Evolutionary conservation across 345 rosid genomes (phyloP).

Genomic region (Populus euphratica): DNA sequence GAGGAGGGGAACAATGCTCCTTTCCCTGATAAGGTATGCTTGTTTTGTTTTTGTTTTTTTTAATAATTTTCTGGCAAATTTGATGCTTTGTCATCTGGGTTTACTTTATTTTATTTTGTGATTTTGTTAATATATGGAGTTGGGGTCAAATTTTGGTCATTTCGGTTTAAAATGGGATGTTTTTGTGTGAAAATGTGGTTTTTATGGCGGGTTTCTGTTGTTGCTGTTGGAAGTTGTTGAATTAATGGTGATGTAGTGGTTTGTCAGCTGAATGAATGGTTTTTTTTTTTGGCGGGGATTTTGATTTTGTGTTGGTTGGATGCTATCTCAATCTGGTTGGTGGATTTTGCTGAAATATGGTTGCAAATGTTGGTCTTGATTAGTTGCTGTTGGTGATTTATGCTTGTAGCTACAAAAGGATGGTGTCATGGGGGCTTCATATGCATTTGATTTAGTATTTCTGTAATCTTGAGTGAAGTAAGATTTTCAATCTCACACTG

Average conservation of each 20-base stretch:
- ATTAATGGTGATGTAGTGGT: not conserved
- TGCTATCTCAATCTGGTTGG: not conserved
- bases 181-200: not conserved
- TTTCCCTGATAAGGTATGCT: constrained; percentile 29
- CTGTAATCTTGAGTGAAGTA: not conserved
- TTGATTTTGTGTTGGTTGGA: not conserved
- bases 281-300: not conserved
- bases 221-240: not conserved
- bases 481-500: not conserved
- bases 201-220: not conserved
- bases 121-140: not conserved
- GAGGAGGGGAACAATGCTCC: constrained; percentile 31
- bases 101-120: not conserved
- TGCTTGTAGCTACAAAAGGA: not conserved
- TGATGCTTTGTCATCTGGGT: not conserved
- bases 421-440: not conserved
- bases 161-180: not conserved
- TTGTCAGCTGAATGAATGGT: not conserved
- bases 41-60: not conserved
- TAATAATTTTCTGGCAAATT: not conserved
- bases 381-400: not conserved
- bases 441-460: not conserved
- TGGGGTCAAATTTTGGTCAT: not conserved
- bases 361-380: not conserved
- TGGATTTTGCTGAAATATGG: not conserved